Evolutionary conservation across 2,329 filamentous ascomycete species (phyloP).

Genomic region (Trichoderma sp.): DNA sequence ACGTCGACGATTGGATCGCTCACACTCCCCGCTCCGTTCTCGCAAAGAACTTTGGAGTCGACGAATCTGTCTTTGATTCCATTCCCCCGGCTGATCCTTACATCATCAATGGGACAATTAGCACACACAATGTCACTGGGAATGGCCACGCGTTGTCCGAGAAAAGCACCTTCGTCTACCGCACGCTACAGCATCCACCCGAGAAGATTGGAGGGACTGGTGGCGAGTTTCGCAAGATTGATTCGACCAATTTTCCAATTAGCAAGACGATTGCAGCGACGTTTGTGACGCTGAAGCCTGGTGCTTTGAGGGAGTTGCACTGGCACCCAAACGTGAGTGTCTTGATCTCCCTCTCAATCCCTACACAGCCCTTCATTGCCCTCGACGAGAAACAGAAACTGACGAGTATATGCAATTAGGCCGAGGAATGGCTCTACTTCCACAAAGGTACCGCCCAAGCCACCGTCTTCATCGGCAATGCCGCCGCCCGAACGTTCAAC

Average conservation of each 20-base stretch:
- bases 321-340: slow-evolving; percentile 64
- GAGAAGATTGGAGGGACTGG: slow-evolving; percentile 60
- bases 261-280: slow-evolving; percentile 64
- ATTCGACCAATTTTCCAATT: slow-evolving; percentile 65
- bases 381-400: too few relatives aligned
- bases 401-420: slow-evolving; percentile 36
- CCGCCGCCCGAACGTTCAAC: slow-evolving; percentile 64
- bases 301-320: slow-evolving; percentile 63
- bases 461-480: slow-evolving; percentile 62
- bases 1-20: slow-evolving; percentile 67
- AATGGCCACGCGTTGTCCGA: slow-evolving; percentile 46
- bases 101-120: slow-evolving; percentile 57
- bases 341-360: neutral
- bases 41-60: slow-evolving; percentile 67
- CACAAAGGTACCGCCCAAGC: slow-evolving; percentile 60
- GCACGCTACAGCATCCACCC: slow-evolving; percentile 53
- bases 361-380: too few relatives aligned
- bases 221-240: slow-evolving; percentile 62
- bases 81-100: slow-evolving; percentile 59
- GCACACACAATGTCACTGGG: slow-evolving; percentile 39
- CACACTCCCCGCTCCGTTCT: slow-evolving; percentile 63
- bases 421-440: slow-evolving; percentile 71
- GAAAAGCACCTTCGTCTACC: slow-evolving; percentile 62
- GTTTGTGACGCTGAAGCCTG: slow-evolving; percentile 62
- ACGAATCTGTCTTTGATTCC: slow-evolving; percentile 56